Conservation (phyloP, 2,329 filamentous ascomycete genomes). For the Atkinsonella hypoxylon region DNA sequence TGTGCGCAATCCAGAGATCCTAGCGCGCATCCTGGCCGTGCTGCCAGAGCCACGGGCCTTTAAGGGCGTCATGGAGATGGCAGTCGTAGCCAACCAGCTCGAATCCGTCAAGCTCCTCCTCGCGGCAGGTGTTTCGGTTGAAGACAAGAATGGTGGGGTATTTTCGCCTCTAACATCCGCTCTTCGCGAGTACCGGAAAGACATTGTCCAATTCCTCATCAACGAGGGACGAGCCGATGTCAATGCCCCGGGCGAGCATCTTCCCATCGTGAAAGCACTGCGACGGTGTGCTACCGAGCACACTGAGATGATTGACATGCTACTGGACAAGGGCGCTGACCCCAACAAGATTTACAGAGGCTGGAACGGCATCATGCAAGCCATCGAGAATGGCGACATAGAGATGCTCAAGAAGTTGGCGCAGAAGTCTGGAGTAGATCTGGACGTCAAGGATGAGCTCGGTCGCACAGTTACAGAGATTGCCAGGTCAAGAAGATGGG, state of each 20-base stretch:
- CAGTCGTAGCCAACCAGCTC: conserved; percentile 53
- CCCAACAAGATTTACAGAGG: conserved; percentile 56
- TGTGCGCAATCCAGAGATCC: conserved; percentile 46
- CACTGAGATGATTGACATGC: conserved; percentile 47
- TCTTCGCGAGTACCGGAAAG: conserved; percentile 48
- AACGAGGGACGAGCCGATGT: conserved; percentile 50
- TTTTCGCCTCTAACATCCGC: conserved; percentile 59
- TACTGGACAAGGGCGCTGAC: conserved; percentile 52
- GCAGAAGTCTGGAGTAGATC: conserved; percentile 36
- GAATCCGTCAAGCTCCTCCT: conserved; percentile 56
- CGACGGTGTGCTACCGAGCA: conserved; percentile 44
- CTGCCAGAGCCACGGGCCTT: conserved; percentile 48
- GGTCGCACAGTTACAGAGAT: conserved; percentile 45
- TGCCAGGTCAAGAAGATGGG: conserved; percentile 44
- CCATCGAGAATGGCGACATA: conserved; percentile 50
- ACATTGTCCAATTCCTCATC: conserved; percentile 50
- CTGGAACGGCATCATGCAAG: conserved; percentile 55
- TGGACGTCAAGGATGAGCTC: conserved; percentile 40
- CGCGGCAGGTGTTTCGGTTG: conserved; percentile 51
- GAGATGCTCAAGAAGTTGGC: conserved; percentile 40
- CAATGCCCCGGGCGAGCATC: conserved; percentile 57
- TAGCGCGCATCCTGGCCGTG: conserved; percentile 44
- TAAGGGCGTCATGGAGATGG: conserved; percentile 57
- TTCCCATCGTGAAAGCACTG: conserved; percentile 59
- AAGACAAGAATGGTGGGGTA: conserved; percentile 61